Conservation (phyloP, 2,329 filamentous ascomycete species). For the Venturia nashicola region DNA sequence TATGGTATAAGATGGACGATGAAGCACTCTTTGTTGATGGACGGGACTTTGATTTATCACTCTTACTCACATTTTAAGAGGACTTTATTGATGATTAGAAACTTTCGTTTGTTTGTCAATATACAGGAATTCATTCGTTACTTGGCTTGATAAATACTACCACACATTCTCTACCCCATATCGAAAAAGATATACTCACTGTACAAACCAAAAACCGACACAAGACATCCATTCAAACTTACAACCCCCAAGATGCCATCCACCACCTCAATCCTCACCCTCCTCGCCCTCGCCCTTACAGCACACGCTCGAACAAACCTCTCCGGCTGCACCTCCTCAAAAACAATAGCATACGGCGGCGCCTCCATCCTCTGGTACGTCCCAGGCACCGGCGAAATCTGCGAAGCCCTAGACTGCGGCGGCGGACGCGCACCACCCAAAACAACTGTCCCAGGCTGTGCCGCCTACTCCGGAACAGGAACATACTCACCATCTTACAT, state of each 20-base stretch:
- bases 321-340: constrained; percentile 31
- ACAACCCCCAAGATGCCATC: constrained; percentile 13
- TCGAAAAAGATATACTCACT: background rate
- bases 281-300: constrained; percentile 19
- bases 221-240: no score
- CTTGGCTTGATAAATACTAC: no score
- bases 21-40: background rate
- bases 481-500: constrained; percentile 42
- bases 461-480: constrained; percentile 41
- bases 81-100: no score
- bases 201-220: background rate
- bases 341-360: constrained; percentile 24
- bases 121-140: no score
- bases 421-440: constrained; percentile 54
- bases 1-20: background rate
- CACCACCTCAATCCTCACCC: constrained; percentile 17
- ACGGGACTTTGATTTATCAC: background rate
- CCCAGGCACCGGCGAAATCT: constrained; percentile 52
- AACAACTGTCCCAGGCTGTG: constrained; percentile 50
- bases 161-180: background rate
- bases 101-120: no score
- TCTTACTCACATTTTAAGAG: no score
- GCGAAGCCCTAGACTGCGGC: constrained; percentile 52
- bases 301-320: constrained; percentile 26
- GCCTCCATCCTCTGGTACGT: constrained; percentile 46